phyloP scores from a whole-genome alignment of 106 monocot species.

The Allium sativum region DNA sequence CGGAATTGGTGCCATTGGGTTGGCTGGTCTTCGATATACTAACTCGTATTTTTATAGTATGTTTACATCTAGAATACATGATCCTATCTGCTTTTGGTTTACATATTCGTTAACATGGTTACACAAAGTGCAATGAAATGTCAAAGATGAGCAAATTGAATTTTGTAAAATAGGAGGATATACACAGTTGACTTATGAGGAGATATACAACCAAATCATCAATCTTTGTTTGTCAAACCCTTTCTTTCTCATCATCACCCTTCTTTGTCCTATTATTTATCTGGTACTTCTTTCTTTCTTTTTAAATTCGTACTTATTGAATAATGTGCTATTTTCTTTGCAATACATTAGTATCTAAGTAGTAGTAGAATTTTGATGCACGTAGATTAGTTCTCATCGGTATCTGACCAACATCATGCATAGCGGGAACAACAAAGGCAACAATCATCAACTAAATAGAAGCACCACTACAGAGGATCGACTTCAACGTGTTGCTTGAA shows the following conservation, averaged over 20 bases:
- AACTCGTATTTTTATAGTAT: too few relatives aligned
- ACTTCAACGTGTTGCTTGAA: too few relatives aligned
- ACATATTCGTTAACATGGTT: slow-evolving; percentile 44
- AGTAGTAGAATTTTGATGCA: too few relatives aligned
- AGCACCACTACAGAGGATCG: too few relatives aligned
- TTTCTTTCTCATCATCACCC: slow-evolving; percentile 46
- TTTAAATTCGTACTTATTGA: slow-evolving; percentile 68
- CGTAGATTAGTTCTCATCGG: too few relatives aligned
- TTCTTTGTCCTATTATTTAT: slow-evolving; percentile 50
- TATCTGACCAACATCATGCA: too few relatives aligned
- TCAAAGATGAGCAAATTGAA: slow-evolving; percentile 65
- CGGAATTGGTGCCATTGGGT: slow-evolving; percentile 60
- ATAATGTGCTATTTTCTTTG: too few relatives aligned
- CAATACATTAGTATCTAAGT: too few relatives aligned
- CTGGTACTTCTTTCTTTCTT: slow-evolving; percentile 48
- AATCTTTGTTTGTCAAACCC: slow-evolving; percentile 78
- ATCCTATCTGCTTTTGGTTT: slow-evolving; percentile 71
- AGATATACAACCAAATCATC: slow-evolving; percentile 67
- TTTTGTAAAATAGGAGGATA: slow-evolving; percentile 60
- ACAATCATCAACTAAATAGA: too few relatives aligned
- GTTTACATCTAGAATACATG: too few relatives aligned
- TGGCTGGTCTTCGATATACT: slow-evolving; percentile 72
- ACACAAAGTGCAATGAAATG: slow-evolving; percentile 48
- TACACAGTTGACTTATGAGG: slow-evolving; percentile 82
- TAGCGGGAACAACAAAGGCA: too few relatives aligned